Conservation (phyloP, 164 flowering plant genomes). For the Vitis rupestris region DNA sequence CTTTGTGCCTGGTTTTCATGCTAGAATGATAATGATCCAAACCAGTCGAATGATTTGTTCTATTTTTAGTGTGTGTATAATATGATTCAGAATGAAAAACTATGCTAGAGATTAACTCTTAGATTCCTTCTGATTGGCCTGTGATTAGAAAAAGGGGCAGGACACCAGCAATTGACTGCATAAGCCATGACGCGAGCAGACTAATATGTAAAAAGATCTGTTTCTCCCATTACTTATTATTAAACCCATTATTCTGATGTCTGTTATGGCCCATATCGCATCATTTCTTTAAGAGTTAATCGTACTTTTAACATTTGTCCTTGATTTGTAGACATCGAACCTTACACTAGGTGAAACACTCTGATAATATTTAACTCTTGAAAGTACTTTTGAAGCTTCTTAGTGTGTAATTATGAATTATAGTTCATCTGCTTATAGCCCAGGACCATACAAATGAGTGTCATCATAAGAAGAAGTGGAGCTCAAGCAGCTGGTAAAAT, state of each 20-base stretch:
- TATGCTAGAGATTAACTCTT: too few species aligned
- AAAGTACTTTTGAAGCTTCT: neutral
- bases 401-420: too few species aligned
- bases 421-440: too few species aligned
- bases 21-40: too few species aligned
- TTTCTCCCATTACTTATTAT: neutral
- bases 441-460: too few species aligned
- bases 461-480: too few species aligned
- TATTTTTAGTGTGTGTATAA: too few species aligned
- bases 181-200: neutral
- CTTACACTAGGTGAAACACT: too few species aligned
- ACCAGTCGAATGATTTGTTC: too few species aligned
- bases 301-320: neutral
- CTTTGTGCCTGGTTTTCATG: too few species aligned
- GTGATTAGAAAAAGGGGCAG: neutral
- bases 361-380: neutral
- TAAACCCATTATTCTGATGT: neutral
- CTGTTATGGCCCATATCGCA: neutral
- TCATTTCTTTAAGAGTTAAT: neutral
- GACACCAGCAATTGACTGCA: neutral
- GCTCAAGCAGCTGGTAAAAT: too few species aligned
- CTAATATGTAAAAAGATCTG: neutral
- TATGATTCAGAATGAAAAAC: too few species aligned
- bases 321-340: neutral
- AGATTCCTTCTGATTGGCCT: neutral